Base-by-base conservation (phyloP, 768 basidiomycete species). In the Pleurotus pulmonarius region DNA sequence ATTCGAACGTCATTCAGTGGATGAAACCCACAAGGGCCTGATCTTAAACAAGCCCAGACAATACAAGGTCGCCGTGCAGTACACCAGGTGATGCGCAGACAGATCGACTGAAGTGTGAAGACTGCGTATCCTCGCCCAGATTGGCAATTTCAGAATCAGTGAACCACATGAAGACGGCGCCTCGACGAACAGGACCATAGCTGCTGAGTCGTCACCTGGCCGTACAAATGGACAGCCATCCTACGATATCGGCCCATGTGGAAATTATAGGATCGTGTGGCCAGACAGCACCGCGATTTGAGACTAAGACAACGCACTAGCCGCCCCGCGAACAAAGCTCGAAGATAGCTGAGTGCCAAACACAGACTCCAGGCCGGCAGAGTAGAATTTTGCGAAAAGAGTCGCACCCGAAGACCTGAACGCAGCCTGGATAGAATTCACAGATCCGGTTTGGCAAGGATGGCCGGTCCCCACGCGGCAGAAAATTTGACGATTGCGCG, bases 51-150 rank as follows among this genome's bases (percentile, higher is more conserved):
- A 25, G 18, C 22, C 39, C 37, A 53, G 51, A 20, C 18, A 53
- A 53, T 20, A 20, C 49, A 24, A 53, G n/a, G 22, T 22, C n/a
- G 37, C 37, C n/a, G 49, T 51, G 49, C 49, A 41, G 24, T 6
- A 39, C 51, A 53, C 51, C 51, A 40, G 51, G 39, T 53, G 39
- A 53, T 49, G 48, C n/a, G 48, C 48, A 49, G 48, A 26, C 29
- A 12, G 34, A 26, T 53, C 20, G 38, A 40, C 40, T 39, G n/a
- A 41, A 22, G 18, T 41, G 39, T 41, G 39, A 53, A 20, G 34
- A n/a, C 11, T 20, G 39, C 39, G 24, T 40, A 18, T 53, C 51
- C 39, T 15, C 22, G 51, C 39, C 51, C 22, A 53, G 51, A 53
- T 53, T 39, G 51, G 51, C 24, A 40, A 41, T 39, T 53, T 24